Percentiles rank a stretch among this genome's conserved stretches.
Evolutionary conservation across 2,329 filamentous ascomycete genomes (phyloP).

Genomic region (Escovopsis sp.): DNA sequence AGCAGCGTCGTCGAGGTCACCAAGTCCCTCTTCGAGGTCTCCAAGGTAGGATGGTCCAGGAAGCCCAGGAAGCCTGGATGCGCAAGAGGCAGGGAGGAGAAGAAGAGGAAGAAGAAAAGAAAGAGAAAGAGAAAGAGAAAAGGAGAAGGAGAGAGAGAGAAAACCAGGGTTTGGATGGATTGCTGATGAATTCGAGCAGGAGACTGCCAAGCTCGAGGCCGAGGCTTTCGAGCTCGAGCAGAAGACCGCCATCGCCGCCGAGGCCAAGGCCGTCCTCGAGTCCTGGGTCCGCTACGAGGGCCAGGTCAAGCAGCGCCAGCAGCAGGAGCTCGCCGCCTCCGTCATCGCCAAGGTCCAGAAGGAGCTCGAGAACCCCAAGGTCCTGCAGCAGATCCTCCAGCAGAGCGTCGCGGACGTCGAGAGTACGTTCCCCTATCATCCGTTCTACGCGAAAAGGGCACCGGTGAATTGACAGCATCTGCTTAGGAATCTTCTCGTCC

Average conservation of each 20-base stretch:
- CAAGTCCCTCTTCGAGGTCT: conserved; percentile 93
- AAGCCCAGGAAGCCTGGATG: no score
- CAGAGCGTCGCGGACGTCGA: conserved; percentile 94
- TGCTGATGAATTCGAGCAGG: conserved; percentile 34
- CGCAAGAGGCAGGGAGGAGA: no score
- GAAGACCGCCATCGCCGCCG: conserved; percentile 75
- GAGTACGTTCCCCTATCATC: conserved; percentile 40
- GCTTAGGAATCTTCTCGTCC: conserved; percentile 43
- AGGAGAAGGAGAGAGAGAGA: no score
- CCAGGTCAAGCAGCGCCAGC: conserved; percentile 97
- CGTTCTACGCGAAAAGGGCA: background rate
- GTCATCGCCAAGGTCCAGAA: conserved; percentile 97
- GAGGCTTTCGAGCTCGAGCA: conserved; percentile 96
- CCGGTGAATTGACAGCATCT: conserved; percentile 13
- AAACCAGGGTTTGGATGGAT: background rate
- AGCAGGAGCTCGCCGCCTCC: conserved; percentile 83
- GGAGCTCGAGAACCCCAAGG: conserved; percentile 96
- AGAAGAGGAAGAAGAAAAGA: no score
- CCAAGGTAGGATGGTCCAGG: conserved; percentile 55
- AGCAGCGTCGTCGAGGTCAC: conserved; percentile 88
- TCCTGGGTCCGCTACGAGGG: conserved; percentile 98
- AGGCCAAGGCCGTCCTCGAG: conserved; percentile 92
- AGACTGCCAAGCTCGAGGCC: conserved; percentile 92
- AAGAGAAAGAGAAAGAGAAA: no score
- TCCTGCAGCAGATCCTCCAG: conserved; percentile 91